phyloP scores from a whole-genome alignment of 768 basidiomycete genomes.

The Sarcomyxa edulis region DNA sequence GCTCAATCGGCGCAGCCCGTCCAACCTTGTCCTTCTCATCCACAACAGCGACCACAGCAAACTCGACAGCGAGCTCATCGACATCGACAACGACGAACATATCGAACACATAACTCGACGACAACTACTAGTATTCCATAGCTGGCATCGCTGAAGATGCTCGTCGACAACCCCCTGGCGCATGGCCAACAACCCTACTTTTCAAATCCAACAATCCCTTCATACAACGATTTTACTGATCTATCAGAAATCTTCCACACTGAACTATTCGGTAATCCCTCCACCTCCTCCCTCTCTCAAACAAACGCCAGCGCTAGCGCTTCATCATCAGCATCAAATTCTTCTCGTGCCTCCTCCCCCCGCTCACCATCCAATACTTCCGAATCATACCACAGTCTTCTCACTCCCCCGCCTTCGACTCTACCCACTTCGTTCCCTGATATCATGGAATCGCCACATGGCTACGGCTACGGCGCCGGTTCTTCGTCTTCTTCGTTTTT shows the following conservation, averaged over 20 bases:
- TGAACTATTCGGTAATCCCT: constrained; percentile 42
- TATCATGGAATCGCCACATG: too few species aligned
- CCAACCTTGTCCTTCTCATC: too few species aligned
- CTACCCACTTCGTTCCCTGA: constrained; percentile 19
- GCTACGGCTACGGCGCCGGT: background rate
- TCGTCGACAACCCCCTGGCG: constrained; percentile 37
- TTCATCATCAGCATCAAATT: constrained; percentile 29
- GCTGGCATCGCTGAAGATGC: too few species aligned
- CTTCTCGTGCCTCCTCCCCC: constrained; percentile 37
- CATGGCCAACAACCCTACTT: constrained; percentile 17
- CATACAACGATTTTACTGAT: constrained; percentile 34
- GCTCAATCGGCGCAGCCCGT: too few species aligned
- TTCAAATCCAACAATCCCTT: constrained; percentile 15
- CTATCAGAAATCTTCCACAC: constrained; percentile 56
- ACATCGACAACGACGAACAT: too few species aligned
- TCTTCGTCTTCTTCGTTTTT: constrained; percentile 6
- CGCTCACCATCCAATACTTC: constrained; percentile 39
- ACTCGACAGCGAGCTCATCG: too few species aligned
- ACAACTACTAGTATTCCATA: too few species aligned
- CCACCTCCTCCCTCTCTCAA: constrained; percentile 15
- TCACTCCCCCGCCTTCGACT: constrained; percentile 40
- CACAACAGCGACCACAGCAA: too few species aligned
- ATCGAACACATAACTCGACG: too few species aligned
- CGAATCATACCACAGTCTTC: too few species aligned
- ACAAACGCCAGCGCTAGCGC: constrained; percentile 18